Percentiles rank a stretch among this genome's conserved stretches.
These are phyloP conservation scores for Pseudogymnoascus sp. DNA, from an alignment of 2,329 filamentous ascomycete genomes.

Conservation along the genomic window DNA sequence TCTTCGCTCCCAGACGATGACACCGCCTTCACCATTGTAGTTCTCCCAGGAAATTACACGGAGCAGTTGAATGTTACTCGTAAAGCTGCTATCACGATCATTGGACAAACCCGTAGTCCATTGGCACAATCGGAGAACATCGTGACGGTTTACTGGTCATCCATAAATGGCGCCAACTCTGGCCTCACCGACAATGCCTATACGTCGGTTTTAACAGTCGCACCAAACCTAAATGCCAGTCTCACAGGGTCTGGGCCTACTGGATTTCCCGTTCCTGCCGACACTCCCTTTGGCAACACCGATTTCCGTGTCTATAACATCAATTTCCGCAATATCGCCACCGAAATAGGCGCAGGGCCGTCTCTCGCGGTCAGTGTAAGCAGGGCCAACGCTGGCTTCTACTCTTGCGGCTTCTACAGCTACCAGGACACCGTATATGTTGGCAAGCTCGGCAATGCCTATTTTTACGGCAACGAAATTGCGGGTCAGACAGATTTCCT, in stretches of 20 bases:
- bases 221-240: conserved; percentile 54
- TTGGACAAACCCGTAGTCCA: conserved; percentile 39
- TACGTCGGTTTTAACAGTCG: conserved; percentile 53
- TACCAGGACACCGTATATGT: conserved; percentile 64
- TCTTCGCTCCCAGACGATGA: not conserved
- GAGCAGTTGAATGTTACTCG: conserved; percentile 55
- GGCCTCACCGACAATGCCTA: conserved; percentile 48
- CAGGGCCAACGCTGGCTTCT: conserved; percentile 59
- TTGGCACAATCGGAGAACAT: conserved; percentile 28
- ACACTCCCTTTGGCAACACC: conserved; percentile 53
- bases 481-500: conserved; percentile 62
- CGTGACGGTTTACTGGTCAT: conserved; percentile 52
- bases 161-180: conserved; percentile 38
- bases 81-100: conserved; percentile 48
- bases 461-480: conserved; percentile 52
- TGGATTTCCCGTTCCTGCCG: conserved; percentile 49
- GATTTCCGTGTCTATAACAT: conserved; percentile 61
- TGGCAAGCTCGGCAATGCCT: conserved; percentile 58
- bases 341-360: conserved; percentile 39
- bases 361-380: conserved; percentile 52
- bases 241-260: conserved; percentile 54
- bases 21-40: conserved; percentile 43
- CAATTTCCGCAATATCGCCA: conserved; percentile 47
- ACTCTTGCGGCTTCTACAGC: conserved; percentile 56
- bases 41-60: conserved; percentile 50